Evolutionary conservation across 805 yeast species (phyloP).

Genomic region (Kregervanrija delftensis): DNA sequence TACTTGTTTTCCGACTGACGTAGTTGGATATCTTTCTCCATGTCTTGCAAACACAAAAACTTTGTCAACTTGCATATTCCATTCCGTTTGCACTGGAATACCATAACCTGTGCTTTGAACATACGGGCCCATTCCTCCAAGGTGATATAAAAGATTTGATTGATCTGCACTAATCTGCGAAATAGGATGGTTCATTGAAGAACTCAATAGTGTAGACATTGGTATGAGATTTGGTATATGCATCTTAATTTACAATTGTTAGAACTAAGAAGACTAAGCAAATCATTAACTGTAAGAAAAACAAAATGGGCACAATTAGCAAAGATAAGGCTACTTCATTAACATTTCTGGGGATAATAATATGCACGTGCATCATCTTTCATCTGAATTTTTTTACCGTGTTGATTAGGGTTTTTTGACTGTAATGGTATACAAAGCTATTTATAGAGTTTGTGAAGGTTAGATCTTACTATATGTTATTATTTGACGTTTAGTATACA

Average conservation of each 20-base stretch:
- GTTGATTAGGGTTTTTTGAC: no score
- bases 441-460: no score
- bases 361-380: no score
- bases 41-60: slow-evolving; percentile 70
- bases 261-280: no score
- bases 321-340: no score
- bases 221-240: background rate
- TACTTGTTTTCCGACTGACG: slow-evolving; percentile 26
- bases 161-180: slow-evolving; percentile 28
- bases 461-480: no score
- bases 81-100: slow-evolving; percentile 30
- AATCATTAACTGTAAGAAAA: no score
- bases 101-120: slow-evolving; percentile 47
- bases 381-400: no score
- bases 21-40: slow-evolving; percentile 70
- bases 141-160: slow-evolving; percentile 40
- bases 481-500: no score
- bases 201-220: background rate
- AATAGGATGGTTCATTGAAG: slow-evolving; percentile 1
- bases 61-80: slow-evolving; percentile 38
- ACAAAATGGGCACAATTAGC: no score
- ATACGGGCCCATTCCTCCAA: slow-evolving; percentile 51
- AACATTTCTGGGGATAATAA: no score
- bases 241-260: background rate
- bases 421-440: no score